Percentiles rank a stretch among this genome's conserved stretches.
These are phyloP conservation scores for Blastobotrys indianensis DNA, from an alignment of 1,139 yeast species.

Conservation along the genomic window DNA sequence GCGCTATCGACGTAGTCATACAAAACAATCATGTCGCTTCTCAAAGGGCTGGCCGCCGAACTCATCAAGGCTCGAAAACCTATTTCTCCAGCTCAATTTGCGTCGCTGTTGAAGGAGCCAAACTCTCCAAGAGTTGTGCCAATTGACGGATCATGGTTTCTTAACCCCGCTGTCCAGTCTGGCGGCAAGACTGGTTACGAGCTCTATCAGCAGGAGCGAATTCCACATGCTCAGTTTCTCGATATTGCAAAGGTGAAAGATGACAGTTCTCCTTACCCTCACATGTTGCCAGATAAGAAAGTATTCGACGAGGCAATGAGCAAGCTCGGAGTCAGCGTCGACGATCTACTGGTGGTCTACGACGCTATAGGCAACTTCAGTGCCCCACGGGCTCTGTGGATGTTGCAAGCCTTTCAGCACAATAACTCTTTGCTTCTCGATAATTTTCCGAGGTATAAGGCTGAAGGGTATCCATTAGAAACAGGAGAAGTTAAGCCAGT, in stretches of 20 bases:
- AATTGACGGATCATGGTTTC: constrained; percentile 87
- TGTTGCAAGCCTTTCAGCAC: constrained; percentile 73
- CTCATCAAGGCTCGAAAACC: constrained; percentile 10
- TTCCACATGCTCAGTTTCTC: constrained; percentile 66
- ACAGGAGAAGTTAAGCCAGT: constrained; percentile 24
- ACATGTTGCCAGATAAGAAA: constrained; percentile 68
- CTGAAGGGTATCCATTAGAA: constrained; percentile 38
- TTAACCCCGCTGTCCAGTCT: constrained; percentile 61
- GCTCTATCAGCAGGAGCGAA: constrained; percentile 43
- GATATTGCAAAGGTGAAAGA: constrained; percentile 72
- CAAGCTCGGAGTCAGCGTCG: constrained; percentile 35
- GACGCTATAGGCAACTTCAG: constrained; percentile 82
- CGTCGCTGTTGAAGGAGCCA: constrained; percentile 10
- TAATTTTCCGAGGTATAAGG: constrained; percentile 52
- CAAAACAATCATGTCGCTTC: constrained; percentile 1
- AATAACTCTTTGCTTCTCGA: constrained; percentile 59
- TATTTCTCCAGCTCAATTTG: constrained; percentile 13
- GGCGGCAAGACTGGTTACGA: constrained; percentile 54
- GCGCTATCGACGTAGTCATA: no score
- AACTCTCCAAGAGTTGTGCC: constrained; percentile 46
- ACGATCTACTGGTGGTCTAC: constrained; percentile 70
- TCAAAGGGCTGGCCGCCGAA: constrained; percentile 12
- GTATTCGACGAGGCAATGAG: constrained; percentile 52
- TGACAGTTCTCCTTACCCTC: constrained; percentile 61
- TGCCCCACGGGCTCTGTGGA: constrained; percentile 90